A percentile compares a stretch with the other conserved stretches of the same genome.
phyloP scores from a whole-genome alignment of 75 land plant species.

The Ceratopteris richardii region DNA sequence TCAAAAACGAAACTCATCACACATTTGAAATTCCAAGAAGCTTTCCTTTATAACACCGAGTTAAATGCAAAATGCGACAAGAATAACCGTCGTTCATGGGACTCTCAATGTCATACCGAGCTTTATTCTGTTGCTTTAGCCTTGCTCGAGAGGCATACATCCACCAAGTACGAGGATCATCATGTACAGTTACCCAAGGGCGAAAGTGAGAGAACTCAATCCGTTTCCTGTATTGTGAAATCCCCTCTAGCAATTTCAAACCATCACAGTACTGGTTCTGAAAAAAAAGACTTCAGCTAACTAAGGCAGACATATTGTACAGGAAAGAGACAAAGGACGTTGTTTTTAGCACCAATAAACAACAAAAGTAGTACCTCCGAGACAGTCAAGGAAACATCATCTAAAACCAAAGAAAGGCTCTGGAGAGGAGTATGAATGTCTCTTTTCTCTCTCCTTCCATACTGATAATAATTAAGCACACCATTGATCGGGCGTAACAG shows the following conservation, averaged over 20 bases:
- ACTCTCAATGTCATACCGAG: conserved; percentile 50
- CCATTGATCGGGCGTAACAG: conserved; percentile 88
- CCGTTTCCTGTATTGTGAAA: conserved; percentile 65
- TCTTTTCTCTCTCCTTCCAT: conserved; percentile 81
- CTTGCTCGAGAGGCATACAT: conserved; percentile 73
- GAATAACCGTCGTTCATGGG: no score
- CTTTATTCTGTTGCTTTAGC: conserved; percentile 61
- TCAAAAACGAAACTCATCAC: no score
- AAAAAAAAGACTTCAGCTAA: not conserved
- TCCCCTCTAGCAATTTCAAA: conserved; percentile 76
- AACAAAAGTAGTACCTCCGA: conserved; percentile 64
- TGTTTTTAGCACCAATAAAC: no score
- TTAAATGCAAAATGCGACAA: no score
- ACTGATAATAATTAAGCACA: conserved; percentile 69
- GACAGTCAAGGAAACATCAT: conserved; percentile 69
- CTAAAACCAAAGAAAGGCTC: conserved; percentile 69
- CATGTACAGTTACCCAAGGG: conserved; percentile 52
- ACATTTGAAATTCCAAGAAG: no score
- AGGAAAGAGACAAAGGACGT: not conserved
- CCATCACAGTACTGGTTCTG: conserved; percentile 98
- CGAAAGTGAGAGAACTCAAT: conserved; percentile 76
- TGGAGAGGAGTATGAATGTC: conserved; percentile 73
- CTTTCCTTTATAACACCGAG: no score
- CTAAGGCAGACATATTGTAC: conserved; percentile 5
- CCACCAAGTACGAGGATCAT: conserved; percentile 75